These are phyloP conservation scores for Prosopis cineraria DNA, from an alignment of 306 rosid species.

Conservation along the genomic window DNA sequence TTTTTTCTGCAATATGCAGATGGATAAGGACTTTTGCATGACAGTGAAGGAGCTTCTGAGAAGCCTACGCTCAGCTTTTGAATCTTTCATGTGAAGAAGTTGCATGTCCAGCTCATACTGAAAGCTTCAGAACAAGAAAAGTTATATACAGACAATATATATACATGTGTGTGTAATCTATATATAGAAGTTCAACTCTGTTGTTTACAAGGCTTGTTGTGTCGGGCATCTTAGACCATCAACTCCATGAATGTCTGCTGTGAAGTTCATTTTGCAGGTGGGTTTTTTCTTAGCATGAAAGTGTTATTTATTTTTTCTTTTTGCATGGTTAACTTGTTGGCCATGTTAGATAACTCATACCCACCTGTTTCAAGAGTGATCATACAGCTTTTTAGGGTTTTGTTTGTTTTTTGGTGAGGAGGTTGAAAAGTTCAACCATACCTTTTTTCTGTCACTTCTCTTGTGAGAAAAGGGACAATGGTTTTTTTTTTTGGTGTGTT, in stretches of 20 bases:
- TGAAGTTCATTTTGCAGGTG: too few species aligned
- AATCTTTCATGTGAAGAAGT: conserved; percentile 52
- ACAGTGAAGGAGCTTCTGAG: conserved; percentile 73
- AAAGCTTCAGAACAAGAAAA: conserved; percentile 39
- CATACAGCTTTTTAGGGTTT: conserved; percentile 47
- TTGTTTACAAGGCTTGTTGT: conserved; percentile 48
- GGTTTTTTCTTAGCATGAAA: too few species aligned
- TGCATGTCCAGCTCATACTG: conserved; percentile 23
- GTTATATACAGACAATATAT: conserved; percentile 18
- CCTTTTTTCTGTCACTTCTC: conserved; percentile 35
- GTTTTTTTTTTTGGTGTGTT: conserved; percentile 38
- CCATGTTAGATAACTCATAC: conserved; percentile 53
- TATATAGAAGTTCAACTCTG: conserved; percentile 24
- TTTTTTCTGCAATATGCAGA: conserved; percentile 53
- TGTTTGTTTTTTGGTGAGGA: conserved; percentile 41
- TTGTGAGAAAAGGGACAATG: conserved; percentile 24
- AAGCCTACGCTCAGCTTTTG: conserved; percentile 59
- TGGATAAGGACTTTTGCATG: conserved; percentile 70
- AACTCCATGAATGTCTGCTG: conserved; percentile 51
- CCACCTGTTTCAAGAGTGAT: too few species aligned
- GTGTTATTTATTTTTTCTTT: conserved; percentile 50
- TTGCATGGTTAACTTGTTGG: conserved; percentile 58
- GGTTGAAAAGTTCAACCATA: conserved; percentile 38
- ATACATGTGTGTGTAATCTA: not conserved
- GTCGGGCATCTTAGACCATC: conserved; percentile 40